Conservation (phyloP, 768 basidiomycete genomes). For the Amanita thiersii region DNA sequence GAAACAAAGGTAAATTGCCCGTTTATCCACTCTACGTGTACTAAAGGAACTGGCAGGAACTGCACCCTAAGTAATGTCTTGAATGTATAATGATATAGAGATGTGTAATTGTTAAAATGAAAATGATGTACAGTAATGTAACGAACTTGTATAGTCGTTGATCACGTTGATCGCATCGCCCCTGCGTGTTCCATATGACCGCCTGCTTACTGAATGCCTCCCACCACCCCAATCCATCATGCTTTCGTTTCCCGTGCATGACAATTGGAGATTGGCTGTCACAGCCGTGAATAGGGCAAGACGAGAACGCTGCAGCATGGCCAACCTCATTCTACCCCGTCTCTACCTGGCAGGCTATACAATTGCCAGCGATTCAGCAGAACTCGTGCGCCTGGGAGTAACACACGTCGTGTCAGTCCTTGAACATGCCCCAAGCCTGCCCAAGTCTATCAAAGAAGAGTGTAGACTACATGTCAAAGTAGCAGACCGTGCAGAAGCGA, state of each 20-base stretch:
- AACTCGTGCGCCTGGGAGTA: slow-evolving; percentile 49
- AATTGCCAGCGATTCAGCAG: slow-evolving; percentile 42
- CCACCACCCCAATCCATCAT: slow-evolving; percentile 14
- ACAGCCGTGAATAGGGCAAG: slow-evolving; percentile 9
- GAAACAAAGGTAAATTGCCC: slow-evolving; percentile 49
- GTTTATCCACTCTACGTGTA: no score
- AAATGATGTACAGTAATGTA: no score
- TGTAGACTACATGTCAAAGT: slow-evolving; percentile 42
- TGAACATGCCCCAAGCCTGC: slow-evolving; percentile 40
- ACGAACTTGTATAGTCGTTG: no score
- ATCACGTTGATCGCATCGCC: not conserved
- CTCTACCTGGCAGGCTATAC: slow-evolving; percentile 59
- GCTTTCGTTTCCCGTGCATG: slow-evolving; percentile 25
- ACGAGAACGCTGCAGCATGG: not conserved
- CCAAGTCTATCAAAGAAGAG: slow-evolving; percentile 31
- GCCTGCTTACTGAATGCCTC: not conserved
- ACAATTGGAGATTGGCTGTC: slow-evolving; percentile 19
- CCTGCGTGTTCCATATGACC: not conserved
- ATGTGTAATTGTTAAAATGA: no score
- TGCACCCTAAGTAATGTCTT: no score
- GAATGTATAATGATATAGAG: no score
- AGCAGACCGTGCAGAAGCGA: slow-evolving; percentile 27
- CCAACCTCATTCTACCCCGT: slow-evolving; percentile 27
- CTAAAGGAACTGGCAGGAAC: no score
- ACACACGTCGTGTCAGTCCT: slow-evolving; percentile 69